Evolutionary conservation across 495 filamentous ascomycete species (phyloP).

Genomic region (Penicillium egyptiacum): DNA sequence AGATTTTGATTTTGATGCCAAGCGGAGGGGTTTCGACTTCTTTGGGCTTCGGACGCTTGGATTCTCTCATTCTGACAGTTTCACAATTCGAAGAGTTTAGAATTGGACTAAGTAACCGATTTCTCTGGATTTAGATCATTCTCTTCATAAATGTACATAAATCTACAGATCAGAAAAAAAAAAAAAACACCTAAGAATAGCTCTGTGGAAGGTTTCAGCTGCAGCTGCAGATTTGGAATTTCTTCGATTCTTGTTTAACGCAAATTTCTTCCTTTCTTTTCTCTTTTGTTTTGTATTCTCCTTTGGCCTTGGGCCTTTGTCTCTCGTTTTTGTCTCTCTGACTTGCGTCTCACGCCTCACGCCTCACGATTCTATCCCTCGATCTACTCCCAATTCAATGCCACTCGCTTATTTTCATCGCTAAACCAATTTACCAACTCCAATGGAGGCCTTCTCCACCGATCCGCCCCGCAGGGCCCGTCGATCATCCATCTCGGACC

Average conservation of each 20-base stretch:
- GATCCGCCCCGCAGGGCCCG: slow-evolving; percentile 27
- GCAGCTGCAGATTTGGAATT: slow-evolving; percentile 19
- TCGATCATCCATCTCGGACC: slow-evolving; percentile 38
- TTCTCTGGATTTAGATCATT: too few species aligned
- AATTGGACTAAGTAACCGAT: neutral
- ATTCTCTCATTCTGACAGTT: neutral
- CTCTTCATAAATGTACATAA: neutral
- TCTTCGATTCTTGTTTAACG: slow-evolving; percentile 11
- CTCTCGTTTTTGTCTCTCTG: slow-evolving; percentile 5
- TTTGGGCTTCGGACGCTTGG: neutral
- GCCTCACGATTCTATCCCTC: neutral
- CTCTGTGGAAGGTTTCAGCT: slow-evolving; percentile 20
- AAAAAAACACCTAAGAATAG: slow-evolving; percentile 22
- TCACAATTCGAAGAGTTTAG: neutral
- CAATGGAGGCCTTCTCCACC: slow-evolving; percentile 14
- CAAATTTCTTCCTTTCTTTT: neutral
- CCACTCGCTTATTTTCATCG: slow-evolving; percentile 7
- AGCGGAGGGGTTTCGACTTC: neutral
- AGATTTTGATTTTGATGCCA: neutral
- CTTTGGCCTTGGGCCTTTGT: neutral
- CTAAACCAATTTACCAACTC: neutral
- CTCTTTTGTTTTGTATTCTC: neutral
- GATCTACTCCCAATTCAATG: neutral
- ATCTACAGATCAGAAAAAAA: neutral
- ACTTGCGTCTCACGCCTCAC: neutral